phyloP scores from a whole-genome alignment of 129 eudicot species.

The Artemisia annua region DNA sequence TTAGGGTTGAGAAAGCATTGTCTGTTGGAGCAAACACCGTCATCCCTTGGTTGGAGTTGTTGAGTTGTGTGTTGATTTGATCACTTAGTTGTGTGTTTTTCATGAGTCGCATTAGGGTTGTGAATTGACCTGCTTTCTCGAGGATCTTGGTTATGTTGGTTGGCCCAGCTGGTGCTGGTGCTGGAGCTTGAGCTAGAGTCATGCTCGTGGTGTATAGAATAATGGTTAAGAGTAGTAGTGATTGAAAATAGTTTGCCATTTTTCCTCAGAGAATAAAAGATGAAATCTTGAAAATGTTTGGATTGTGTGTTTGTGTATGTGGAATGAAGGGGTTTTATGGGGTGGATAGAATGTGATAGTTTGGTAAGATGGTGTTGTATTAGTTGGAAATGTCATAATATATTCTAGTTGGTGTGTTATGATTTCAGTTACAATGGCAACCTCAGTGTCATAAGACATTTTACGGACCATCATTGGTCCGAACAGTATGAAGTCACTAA shows the following conservation, averaged over 20 bases:
- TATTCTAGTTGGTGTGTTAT: constrained; percentile 19
- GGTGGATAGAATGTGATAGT: constrained; percentile 19
- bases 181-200: constrained; percentile 45
- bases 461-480: not conserved
- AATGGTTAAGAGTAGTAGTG: constrained; percentile 28
- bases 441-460: constrained; percentile 9
- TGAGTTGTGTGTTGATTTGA: constrained; percentile 59
- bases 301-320: not conserved
- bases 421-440: constrained; percentile 30
- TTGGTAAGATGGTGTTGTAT: constrained; percentile 36
- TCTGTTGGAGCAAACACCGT: constrained; percentile 85
- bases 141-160: constrained; percentile 78
- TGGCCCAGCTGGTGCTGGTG: constrained; percentile 64
- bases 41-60: constrained; percentile 76
- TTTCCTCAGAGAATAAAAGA: constrained; percentile 21
- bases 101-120: constrained; percentile 14
- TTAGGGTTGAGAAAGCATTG: constrained; percentile 65
- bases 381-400: constrained; percentile 23
- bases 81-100: constrained; percentile 13
- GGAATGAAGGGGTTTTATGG: constrained; percentile 30
- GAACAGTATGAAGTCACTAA: not conserved
- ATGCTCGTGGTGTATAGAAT: constrained; percentile 33
- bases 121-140: constrained; percentile 28
- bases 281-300: constrained; percentile 26
- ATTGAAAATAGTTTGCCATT: constrained; percentile 32